Base-by-base conservation (phyloP, 2,329 filamentous ascomycete genomes). In the Diplodia mutila region DNA sequence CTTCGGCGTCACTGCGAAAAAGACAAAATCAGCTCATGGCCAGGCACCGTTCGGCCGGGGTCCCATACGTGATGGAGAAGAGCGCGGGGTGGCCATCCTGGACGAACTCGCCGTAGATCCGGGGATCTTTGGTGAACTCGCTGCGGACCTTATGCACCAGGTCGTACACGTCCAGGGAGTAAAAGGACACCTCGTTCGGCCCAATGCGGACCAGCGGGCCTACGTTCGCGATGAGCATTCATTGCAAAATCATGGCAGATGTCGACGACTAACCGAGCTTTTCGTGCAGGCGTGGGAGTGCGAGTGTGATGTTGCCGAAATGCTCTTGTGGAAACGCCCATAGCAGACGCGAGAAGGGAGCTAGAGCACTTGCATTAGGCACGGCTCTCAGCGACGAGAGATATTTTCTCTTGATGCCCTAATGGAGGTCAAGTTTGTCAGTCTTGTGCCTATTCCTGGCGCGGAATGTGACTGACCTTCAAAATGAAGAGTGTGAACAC, bases 151-250 rank as follows among this genome's bases (percentile, higher is more conserved):
- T 61, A 42, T 61, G 59, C 27, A 61, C 59, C 9, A 34, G 18
- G 42, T 61, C 59, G 46, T 61, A 61, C n/a, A 61, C n/a, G 11
- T 34, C 25, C 12, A 85, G 73, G 27, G 74, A 78, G 68, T 79
- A 80, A 71, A 80, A 81, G 1, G 80, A 78, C 69, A 86, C 74
- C 69, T 85, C 82, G 61, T 80, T 77, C 0, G 84, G 84, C 0
- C 79, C 80, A 6, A 85, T 77, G 3, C 84, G 82, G 1, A 86
- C 82, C 0, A 78, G 80, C 0, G 80, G 73, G 7, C 84, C 85
- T 61, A 11, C 16, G 12, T 8, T 6, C 9, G 32, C 6, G 4
- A 2, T 51, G n/a, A 61, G 42, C 9, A 23, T 18, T 16, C 3
- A 8, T 9, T 2, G 12, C 11, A 21, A 21, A 37, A 14, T 34